Evolutionary conservation across 1,139 yeast genomes (phyloP).

Genomic region (Candida sanyaensis): DNA sequence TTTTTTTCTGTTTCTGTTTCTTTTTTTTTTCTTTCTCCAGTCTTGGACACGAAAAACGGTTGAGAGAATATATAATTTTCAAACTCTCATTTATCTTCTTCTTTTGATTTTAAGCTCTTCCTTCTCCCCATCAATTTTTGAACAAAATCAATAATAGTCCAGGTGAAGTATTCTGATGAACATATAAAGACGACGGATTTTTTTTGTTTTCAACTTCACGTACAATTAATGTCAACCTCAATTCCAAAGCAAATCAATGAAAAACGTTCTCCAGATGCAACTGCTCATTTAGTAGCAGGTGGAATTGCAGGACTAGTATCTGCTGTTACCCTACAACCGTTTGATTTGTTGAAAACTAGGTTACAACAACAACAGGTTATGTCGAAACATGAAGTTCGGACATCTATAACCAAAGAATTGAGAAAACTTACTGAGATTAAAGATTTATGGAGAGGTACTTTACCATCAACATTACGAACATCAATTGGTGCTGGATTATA

Average conservation of each 20-base stretch:
- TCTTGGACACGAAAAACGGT: no score
- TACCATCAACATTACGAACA: conserved; percentile 87
- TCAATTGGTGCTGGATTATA: conserved; percentile 91
- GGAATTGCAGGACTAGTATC: conserved; percentile 86
- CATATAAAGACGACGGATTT: background rate
- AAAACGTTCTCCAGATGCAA: conserved; percentile 17
- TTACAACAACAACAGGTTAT: conserved; percentile 68
- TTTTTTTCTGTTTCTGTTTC: no score
- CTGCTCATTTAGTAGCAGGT: conserved; percentile 73
- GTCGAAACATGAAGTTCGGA: conserved; percentile 39
- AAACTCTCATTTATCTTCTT: no score
- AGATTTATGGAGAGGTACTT: conserved; percentile 89
- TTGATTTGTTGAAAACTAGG: conserved; percentile 86
- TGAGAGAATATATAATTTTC: no score
- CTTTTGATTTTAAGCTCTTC: no score
- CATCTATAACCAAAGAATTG: conserved; percentile 43
- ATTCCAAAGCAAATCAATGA: background rate
- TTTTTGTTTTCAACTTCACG: background rate
- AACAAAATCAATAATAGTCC: background rate
- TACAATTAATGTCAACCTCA: conserved; percentile 2
- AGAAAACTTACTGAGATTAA: conserved; percentile 45
- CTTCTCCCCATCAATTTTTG: no score
- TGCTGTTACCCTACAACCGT: conserved; percentile 81
- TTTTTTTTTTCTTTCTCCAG: no score
- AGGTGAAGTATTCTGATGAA: background rate